Evolutionary conservation across 1,139 yeast species (phyloP), one percentile per base, ranked within the genome.

Genomic region (Kodamaea plutei): DNA sequence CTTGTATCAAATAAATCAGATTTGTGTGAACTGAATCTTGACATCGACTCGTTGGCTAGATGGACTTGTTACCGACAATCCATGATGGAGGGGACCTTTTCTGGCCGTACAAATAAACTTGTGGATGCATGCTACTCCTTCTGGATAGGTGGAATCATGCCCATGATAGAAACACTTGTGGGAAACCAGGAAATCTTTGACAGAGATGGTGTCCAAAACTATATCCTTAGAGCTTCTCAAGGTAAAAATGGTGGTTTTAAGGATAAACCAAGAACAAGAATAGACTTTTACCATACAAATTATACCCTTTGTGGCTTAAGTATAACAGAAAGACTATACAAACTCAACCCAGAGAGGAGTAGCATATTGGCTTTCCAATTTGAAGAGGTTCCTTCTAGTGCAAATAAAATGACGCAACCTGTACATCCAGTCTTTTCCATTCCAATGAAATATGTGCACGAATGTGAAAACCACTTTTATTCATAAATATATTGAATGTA

Each of bases 81-180:
- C 37, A 62, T 63, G 20, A 55, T 76, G 6, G 96, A 88, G 51
- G 95, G 94, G 6, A 96, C 97, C 0, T 72, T 89, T 28, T 72
- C 79, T 7, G 99, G 99, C 0, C 72, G 99, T 35, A 76, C 95
- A 1, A 89, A 91, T 52, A 93, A 93, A 55, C 67, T 93, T 25
- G 97, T 91, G 1, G 99, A 93, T 55, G 96, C 95, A 0, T 93
- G 99, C 55, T 93, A 93, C 54, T 78, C 89, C 48, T 93, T 84
- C 54, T 91, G 98, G 98, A 81, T 89, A 2, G 98, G 98, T 1
- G 94, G 87, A 0, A 51, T 80, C 26, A 67, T 73, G 43, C 78
- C 85, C 0, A 57, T 89, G 24, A 46, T 87, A 8, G 91, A 84
- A 37, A 59, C 71, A 1, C 52, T 79, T 1, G 44, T 67, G 2